Conservation (phyloP, 768 basidiomycete genomes). For the Tylopilus subfusipes region DNA sequence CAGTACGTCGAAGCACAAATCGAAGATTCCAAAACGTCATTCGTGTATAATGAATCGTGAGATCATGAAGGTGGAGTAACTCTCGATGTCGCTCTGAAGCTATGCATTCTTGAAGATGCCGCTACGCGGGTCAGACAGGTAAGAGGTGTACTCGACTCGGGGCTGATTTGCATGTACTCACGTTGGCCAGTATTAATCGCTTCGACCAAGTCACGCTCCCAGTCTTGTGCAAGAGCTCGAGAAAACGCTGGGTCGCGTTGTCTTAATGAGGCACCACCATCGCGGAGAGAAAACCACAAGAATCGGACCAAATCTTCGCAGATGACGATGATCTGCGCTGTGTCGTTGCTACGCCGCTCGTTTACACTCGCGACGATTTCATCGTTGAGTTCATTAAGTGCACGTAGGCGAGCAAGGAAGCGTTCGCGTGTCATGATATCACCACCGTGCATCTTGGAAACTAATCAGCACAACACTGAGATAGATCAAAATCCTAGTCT, state of each 20-base stretch:
- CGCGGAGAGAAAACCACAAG: slow-evolving; percentile 31
- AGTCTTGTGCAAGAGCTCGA: slow-evolving; percentile 16
- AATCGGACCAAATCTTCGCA: slow-evolving; percentile 24
- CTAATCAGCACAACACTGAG: neutral
- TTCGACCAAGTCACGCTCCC: slow-evolving; percentile 13
- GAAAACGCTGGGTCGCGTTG: slow-evolving; percentile 15
- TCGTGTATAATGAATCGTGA: neutral
- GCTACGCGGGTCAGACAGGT: slow-evolving; percentile 1
- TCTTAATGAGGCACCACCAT: slow-evolving; percentile 24
- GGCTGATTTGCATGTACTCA: slow-evolving; percentile 8
- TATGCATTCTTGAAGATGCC: neutral
- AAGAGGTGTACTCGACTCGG: neutral
- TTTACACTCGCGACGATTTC: slow-evolving; percentile 19
- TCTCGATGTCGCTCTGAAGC: neutral
- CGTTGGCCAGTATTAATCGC: slow-evolving; percentile 20
- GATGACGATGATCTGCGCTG: slow-evolving; percentile 25
- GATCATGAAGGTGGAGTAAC: neutral
- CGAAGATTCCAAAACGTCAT: neutral
- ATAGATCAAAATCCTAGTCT: neutral
- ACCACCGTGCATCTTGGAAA: slow-evolving; percentile 23
- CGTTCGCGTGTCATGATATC: slow-evolving; percentile 20
- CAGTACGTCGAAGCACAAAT: neutral
- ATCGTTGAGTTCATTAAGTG: slow-evolving; percentile 10
- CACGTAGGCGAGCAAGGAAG: slow-evolving; percentile 16
- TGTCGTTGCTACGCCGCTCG: slow-evolving; percentile 24